A percentile compares a stretch with the other conserved stretches of the same genome.
Conservation (phyloP, 1,139 yeast genomes). For the Kurtzmaniella quercitrusa region DNA sequence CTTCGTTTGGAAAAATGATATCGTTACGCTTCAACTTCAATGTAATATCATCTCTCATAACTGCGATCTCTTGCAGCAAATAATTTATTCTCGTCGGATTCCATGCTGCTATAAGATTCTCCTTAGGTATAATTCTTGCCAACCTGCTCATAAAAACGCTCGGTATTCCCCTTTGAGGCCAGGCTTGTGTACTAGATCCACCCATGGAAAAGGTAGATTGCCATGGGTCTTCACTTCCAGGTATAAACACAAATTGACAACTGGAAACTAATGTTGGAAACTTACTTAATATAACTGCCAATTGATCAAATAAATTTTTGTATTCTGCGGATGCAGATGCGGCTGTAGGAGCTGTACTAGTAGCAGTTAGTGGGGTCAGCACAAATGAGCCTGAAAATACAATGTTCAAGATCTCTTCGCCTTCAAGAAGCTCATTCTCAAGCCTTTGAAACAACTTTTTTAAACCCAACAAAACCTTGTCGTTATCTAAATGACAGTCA, state of each 20-base stretch:
- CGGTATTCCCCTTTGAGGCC: constrained; percentile 77
- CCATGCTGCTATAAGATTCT: constrained; percentile 52
- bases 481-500: constrained; percentile 63
- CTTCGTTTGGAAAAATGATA: constrained; percentile 47
- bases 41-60: constrained; percentile 70
- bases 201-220: constrained; percentile 69
- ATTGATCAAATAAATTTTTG: constrained; percentile 67
- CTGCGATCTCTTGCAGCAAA: constrained; percentile 75
- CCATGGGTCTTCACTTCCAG: constrained; percentile 96
- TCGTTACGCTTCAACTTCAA: constrained; percentile 69
- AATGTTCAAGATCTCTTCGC: constrained; percentile 49
- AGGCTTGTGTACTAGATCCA: constrained; percentile 48
- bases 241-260: constrained; percentile 62
- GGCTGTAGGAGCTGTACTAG: constrained; percentile 37
- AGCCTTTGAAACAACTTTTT: constrained; percentile 53
- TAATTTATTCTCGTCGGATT: constrained; percentile 80
- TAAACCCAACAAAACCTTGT: constrained; percentile 55
- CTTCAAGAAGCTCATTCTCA: constrained; percentile 33
- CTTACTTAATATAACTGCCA: constrained; percentile 51
- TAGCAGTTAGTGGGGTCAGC: constrained; percentile 55
- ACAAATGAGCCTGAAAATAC: constrained; percentile 56
- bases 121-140: constrained; percentile 57
- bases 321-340: constrained; percentile 52
- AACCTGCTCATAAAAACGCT: constrained; percentile 64
- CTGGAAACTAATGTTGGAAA: constrained; percentile 28